Conservation (phyloP, 345 rosid genomes). For the Crucihimalaya himalaica region DNA sequence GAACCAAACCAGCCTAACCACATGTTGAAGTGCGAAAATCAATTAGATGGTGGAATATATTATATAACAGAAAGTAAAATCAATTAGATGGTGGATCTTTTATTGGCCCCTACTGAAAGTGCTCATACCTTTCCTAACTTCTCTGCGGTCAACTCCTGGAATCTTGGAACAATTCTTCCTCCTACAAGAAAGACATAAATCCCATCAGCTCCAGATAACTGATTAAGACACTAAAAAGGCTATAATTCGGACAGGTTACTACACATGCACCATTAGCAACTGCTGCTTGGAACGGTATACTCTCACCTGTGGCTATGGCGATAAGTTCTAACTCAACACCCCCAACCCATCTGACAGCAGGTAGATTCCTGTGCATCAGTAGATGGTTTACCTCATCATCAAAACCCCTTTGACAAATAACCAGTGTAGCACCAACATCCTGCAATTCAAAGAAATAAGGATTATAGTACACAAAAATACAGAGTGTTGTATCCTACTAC, state of each 20-base stretch:
- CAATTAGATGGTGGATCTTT: not conserved
- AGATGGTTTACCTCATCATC: conserved; percentile 97
- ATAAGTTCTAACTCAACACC: conserved; percentile 96
- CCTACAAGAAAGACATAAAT: conserved; percentile 43
- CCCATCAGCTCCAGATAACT: not conserved
- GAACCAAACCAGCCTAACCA: conserved; percentile 65
- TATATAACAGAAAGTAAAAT: too few species aligned
- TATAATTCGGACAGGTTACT: not conserved
- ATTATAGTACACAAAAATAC: not conserved
- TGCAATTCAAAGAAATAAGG: conserved; percentile 35
- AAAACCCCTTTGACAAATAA: conserved; percentile 97
- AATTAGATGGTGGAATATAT: too few species aligned
- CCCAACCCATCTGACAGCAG: conserved; percentile 98
- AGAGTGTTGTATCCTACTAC: not conserved
- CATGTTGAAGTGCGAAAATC: not conserved
- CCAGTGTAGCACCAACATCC: conserved; percentile 96
- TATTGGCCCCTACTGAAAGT: not conserved
- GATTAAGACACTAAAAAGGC: not conserved
- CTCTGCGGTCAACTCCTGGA: conserved; percentile 90
- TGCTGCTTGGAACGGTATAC: not conserved
- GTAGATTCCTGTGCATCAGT: conserved; percentile 84
- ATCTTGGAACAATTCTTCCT: conserved; percentile 94
- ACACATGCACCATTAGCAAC: not conserved
- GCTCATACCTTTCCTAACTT: conserved; percentile 78
- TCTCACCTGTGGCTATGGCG: conserved; percentile 89